Percentiles rank a stretch among this genome's conserved stretches.
phyloP scores from a whole-genome alignment of 495 filamentous ascomycete genomes.

The Cudoniella acicularis region DNA sequence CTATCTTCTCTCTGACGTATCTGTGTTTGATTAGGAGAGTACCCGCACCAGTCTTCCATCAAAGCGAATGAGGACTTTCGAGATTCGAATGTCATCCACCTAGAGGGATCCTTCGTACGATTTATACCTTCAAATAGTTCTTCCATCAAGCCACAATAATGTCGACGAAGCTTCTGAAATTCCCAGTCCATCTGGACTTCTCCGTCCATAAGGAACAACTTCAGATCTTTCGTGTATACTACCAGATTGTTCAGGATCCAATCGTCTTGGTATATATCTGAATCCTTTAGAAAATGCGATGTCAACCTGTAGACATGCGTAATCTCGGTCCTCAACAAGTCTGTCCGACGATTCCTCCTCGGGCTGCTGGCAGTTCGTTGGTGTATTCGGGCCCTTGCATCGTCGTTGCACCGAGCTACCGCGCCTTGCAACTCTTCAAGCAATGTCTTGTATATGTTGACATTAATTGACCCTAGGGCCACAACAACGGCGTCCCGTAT shows the following conservation, averaged over 20 bases:
- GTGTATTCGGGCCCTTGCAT: slow-evolving; percentile 84
- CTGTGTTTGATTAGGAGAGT: slow-evolving; percentile 84
- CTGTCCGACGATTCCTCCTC: slow-evolving; percentile 71
- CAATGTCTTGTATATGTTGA: slow-evolving; percentile 89
- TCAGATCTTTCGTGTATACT: slow-evolving; percentile 85
- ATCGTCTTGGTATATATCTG: slow-evolving; percentile 80
- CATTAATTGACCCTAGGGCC: slow-evolving; percentile 90
- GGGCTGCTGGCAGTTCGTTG: slow-evolving; percentile 74
- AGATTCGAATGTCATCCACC: slow-evolving; percentile 95
- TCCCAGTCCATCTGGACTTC: slow-evolving; percentile 97
- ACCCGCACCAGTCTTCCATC: slow-evolving; percentile 99
- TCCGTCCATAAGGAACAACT: slow-evolving; percentile 87
- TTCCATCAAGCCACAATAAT: slow-evolving; percentile 92
- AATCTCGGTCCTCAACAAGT: slow-evolving; percentile 86
- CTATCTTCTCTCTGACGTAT: slow-evolving; percentile 80
- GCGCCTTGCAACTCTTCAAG: slow-evolving; percentile 86
- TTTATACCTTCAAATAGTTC: slow-evolving; percentile 90
- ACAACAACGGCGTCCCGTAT: slow-evolving; percentile 89
- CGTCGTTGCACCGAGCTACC: slow-evolving; percentile 75
- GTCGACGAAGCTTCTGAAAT: slow-evolving; percentile 84
- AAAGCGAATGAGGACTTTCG: slow-evolving; percentile 89
- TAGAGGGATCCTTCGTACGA: slow-evolving; percentile 74
- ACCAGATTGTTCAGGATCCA: slow-evolving; percentile 90
- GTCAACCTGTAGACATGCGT: slow-evolving; percentile 94
- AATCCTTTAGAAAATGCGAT: slow-evolving; percentile 79